phyloP scores from a whole-genome alignment of 225 moss, liverwort and hornwort genomes.

The Pseudoscleropodium purum region DNA sequence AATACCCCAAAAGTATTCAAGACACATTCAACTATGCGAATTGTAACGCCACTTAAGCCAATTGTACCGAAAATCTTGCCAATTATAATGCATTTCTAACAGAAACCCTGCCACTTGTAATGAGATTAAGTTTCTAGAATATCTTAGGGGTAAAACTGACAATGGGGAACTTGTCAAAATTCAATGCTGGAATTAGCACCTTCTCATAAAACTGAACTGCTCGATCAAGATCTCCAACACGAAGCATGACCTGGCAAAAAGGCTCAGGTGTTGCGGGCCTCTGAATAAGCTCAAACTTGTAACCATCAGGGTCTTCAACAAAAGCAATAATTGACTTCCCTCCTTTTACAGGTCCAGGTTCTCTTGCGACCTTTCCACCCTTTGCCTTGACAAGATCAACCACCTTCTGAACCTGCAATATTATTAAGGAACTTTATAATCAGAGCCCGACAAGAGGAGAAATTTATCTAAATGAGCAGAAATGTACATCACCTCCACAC shows the following conservation, averaged over 20 bases:
- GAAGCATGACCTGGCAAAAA: conserved; percentile 88
- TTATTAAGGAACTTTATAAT: background rate
- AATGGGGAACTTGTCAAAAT: background rate
- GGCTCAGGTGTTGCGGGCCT: conserved; percentile 76
- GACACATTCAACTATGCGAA: background rate
- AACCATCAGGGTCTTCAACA: conserved; percentile 87
- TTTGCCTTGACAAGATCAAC: conserved; percentile 80
- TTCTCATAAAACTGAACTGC: conserved; percentile 89
- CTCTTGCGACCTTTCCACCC: conserved; percentile 85
- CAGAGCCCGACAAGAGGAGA: background rate
- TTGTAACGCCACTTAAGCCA: background rate
- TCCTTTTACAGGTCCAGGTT: conserved; percentile 91
- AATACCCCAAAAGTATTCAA: background rate
- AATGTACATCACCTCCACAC: background rate
- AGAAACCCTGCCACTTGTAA: background rate
- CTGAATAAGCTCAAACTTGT: conserved; percentile 95
- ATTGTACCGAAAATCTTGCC: background rate
- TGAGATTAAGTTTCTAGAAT: background rate
- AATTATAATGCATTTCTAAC: background rate
- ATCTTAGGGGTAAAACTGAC: no score
- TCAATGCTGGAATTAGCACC: conserved; percentile 8
- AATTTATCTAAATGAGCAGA: background rate
- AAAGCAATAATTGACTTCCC: conserved; percentile 79
- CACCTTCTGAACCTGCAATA: conserved; percentile 68
- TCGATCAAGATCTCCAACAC: conserved; percentile 83